These are phyloP conservation scores for Beauveria rudraprayagi DNA, from an alignment of 2,329 filamentous ascomycete species.

Conservation along the genomic window DNA sequence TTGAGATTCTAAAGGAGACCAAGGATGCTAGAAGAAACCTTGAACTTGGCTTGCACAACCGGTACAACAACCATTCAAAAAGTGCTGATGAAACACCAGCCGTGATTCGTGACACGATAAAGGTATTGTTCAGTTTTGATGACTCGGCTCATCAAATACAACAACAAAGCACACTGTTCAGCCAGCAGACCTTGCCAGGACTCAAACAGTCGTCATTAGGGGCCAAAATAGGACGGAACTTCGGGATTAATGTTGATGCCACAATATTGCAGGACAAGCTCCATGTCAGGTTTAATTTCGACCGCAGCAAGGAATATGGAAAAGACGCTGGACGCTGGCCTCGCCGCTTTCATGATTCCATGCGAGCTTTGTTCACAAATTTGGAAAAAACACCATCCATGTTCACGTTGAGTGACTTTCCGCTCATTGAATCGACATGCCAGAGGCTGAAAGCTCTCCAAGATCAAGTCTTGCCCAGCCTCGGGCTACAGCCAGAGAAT, in stretches of 20 bases:
- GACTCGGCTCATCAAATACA: background rate
- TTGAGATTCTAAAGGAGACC: background rate
- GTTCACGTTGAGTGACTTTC: background rate
- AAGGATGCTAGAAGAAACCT: background rate
- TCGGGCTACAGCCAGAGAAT: background rate
- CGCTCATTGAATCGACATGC: background rate
- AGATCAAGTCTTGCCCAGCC: background rate
- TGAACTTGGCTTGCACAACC: background rate
- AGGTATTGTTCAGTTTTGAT: background rate
- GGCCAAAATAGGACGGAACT: rapidly evolving
- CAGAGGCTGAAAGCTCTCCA: background rate
- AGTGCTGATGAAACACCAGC: background rate
- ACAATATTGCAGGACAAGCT: background rate
- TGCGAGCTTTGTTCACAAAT: background rate
- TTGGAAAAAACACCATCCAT: background rate
- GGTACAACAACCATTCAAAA: background rate
- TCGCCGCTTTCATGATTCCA: background rate
- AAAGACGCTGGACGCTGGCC: background rate
- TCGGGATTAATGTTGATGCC: background rate
- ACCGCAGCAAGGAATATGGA: background rate
- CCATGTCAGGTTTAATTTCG: background rate
- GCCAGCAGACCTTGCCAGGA: background rate
- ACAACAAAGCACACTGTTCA: background rate
- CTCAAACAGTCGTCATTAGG: background rate
- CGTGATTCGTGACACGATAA: background rate